Percentiles rank a stretch among this genome's conserved stretches.
Conservation (phyloP, 129 eudicot genomes). For the Artemisia tridentata region DNA sequence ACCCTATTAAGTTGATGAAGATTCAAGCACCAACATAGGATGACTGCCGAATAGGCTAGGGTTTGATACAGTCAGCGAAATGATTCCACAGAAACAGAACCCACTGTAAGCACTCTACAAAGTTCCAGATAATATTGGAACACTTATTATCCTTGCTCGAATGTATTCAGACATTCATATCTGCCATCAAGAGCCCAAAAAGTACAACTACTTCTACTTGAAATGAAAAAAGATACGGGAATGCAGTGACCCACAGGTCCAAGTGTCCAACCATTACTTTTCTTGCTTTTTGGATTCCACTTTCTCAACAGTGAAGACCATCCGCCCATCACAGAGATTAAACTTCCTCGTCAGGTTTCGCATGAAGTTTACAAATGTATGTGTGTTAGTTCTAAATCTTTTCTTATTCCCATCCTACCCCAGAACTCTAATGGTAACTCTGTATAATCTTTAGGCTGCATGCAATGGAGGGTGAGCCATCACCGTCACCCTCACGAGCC, state of each 20-base stretch:
- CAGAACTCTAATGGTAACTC: neutral
- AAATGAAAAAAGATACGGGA: neutral
- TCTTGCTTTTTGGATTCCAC: neutral
- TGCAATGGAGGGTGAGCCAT: too few relatives aligned
- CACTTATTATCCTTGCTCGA: neutral
- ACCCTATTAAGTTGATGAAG: neutral
- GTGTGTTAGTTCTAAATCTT: constrained; percentile 3
- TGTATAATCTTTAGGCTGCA: neutral
- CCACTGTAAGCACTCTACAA: neutral
- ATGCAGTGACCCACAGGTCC: neutral
- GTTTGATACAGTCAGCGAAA: too few relatives aligned
- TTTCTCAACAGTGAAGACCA: neutral
- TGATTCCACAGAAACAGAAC: neutral
- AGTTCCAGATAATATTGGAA: neutral
- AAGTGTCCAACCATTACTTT: neutral
- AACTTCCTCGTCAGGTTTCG: neutral
- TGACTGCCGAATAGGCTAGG: too few relatives aligned
- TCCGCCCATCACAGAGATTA: neutral
- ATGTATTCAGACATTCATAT: neutral
- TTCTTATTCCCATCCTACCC: neutral
- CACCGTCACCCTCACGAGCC: too few relatives aligned
- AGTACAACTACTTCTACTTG: neutral
- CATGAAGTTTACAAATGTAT: neutral
- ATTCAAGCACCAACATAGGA: neutral
- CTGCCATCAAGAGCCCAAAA: neutral